These are phyloP conservation scores for Glycyrrhiza uralensis DNA, from an alignment of 306 rosid species.

Conservation along the genomic window DNA sequence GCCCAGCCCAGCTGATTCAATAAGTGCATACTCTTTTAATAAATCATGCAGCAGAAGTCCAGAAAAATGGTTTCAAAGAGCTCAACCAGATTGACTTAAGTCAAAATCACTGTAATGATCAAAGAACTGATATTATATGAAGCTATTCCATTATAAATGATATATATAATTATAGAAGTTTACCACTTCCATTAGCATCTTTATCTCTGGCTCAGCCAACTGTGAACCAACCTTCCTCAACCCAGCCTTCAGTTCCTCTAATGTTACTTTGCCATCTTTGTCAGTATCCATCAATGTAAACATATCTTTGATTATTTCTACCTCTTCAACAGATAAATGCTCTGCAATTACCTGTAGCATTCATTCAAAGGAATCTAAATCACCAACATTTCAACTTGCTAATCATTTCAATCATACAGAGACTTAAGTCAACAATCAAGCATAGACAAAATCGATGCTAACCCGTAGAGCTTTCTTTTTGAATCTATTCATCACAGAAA, in stretches of 20 bases:
- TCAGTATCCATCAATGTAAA: constrained; percentile 87
- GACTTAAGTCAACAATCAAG: constrained; percentile 24
- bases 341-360: constrained; percentile 83
- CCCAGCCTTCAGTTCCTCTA: constrained; percentile 78
- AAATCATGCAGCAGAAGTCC: constrained; percentile 6
- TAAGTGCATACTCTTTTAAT: not conserved
- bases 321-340: constrained; percentile 87
- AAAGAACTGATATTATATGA: not conserved
- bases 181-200: constrained; percentile 99
- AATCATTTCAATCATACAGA: not conserved
- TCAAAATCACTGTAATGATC: not conserved
- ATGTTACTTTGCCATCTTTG: constrained; percentile 80
- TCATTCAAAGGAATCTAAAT: constrained; percentile 26
- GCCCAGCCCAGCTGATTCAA: not conserved
- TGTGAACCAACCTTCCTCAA: constrained; percentile 86
- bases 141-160: not conserved
- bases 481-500: constrained; percentile 91
- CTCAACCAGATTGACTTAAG: not conserved
- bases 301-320: constrained; percentile 91
- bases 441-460: constrained; percentile 36
- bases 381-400: constrained; percentile 4
- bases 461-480: constrained; percentile 94
- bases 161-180: constrained; percentile 5
- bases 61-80: constrained; percentile 21
- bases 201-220: constrained; percentile 93